Conservation (phyloP, 129 eudicot genomes). For the Lonicera japonica region DNA sequence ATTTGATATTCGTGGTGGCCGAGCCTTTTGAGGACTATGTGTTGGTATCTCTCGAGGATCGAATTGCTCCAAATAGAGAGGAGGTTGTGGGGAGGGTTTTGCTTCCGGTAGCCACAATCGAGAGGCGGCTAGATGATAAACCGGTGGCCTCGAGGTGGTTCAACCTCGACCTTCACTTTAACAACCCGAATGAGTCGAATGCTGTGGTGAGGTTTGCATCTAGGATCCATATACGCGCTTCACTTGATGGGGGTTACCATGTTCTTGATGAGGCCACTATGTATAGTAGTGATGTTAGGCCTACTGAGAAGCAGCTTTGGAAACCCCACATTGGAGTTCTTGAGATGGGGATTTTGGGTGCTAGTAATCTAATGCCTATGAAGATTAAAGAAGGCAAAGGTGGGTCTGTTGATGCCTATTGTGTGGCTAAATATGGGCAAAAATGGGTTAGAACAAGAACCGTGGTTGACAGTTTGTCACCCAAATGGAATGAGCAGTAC, state of each 20-base stretch:
- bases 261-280: slow-evolving; percentile 93
- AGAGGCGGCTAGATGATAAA: slow-evolving; percentile 63
- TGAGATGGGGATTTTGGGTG: slow-evolving; percentile 87
- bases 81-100: slow-evolving; percentile 76
- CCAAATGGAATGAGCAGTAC: slow-evolving; percentile 98
- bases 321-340: slow-evolving; percentile 92
- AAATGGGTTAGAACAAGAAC: slow-evolving; percentile 96
- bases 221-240: slow-evolving; percentile 69
- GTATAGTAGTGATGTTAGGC: slow-evolving; percentile 94
- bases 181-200: slow-evolving; percentile 39
- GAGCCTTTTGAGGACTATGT: slow-evolving; percentile 96
- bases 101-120: slow-evolving; percentile 49
- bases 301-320: slow-evolving; percentile 89
- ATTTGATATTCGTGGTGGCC: slow-evolving; percentile 83
- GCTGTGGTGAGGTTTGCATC: slow-evolving; percentile 62
- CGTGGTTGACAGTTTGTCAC: slow-evolving; percentile 68
- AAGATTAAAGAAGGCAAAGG: slow-evolving; percentile 92
- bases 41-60: slow-evolving; percentile 70
- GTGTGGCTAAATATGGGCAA: slow-evolving; percentile 91
- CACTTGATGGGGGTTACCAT: slow-evolving; percentile 91
- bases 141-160: slow-evolving; percentile 73
- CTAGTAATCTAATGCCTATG: slow-evolving; percentile 88
- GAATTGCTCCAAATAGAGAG: slow-evolving; percentile 60
- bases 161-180: slow-evolving; percentile 57
- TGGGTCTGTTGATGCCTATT: slow-evolving; percentile 70